phyloP scores from a whole-genome alignment of 495 filamentous ascomycete species.

The Thermochaetoides thermophila region DNA sequence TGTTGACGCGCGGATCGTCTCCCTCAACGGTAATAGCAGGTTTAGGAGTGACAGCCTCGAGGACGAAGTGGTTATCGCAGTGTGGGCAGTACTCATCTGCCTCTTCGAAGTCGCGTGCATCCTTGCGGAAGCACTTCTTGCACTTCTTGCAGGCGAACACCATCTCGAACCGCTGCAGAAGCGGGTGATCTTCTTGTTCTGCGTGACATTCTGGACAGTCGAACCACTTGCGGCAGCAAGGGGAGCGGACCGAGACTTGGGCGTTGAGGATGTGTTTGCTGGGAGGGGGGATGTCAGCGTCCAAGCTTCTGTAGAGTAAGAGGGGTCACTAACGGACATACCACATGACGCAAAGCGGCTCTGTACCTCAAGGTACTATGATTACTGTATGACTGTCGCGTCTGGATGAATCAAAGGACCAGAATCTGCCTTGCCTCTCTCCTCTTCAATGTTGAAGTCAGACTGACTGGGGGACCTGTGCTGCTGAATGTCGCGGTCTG shows the following conservation, averaged over 20 bases:
- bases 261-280: constrained; percentile 97
- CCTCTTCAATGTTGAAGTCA: too few relatives aligned
- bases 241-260: constrained; percentile 87
- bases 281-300: not conserved
- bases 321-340: constrained; percentile 3
- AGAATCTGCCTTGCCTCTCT: too few relatives aligned
- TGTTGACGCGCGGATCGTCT: constrained; percentile 72
- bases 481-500: too few relatives aligned
- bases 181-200: constrained; percentile 60
- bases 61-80: constrained; percentile 95
- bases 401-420: too few relatives aligned
- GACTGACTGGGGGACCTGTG: too few relatives aligned
- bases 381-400: not conserved
- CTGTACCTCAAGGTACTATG: too few relatives aligned
- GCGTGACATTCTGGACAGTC: constrained; percentile 93
- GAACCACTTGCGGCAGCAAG: constrained; percentile 97
- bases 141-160: constrained; percentile 96
- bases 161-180: constrained; percentile 74
- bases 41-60: constrained; percentile 75
- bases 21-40: constrained; percentile 71
- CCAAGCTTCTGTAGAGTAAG: too few relatives aligned
- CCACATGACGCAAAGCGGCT: constrained; percentile 12
- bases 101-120: constrained; percentile 81
- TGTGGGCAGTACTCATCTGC: constrained; percentile 99
- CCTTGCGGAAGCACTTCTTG: constrained; percentile 93